Base-by-base conservation (phyloP, 805 yeast genomes). In the Myxozyma monticola region DNA sequence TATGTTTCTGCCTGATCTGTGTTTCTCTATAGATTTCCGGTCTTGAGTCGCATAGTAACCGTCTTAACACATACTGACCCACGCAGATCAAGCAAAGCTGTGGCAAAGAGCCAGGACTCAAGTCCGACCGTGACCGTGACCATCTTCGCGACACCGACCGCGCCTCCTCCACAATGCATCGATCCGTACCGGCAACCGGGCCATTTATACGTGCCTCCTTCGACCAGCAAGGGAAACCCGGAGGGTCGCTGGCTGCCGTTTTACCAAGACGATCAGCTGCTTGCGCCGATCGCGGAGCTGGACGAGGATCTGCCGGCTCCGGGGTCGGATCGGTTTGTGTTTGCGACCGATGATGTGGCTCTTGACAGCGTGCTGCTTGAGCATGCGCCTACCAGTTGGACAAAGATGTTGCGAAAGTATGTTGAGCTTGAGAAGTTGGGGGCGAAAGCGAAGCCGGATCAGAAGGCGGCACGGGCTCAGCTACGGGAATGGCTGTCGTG, bases 301-400 rank as follows among this genome's bases (percentile, higher is more conserved):
- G 48, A 30, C 20, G 33, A 33, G 7, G 18, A 33, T n/a, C 15
- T n/a, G 8, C 7, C 15, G 7, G 29, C 6, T 7, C 9, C 29
- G 29, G 9, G 9, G 10, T 6, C 6, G 9, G 10, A 7, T 6
- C 6, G 10, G 10, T 33, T 33, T 17, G 14, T 8, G 20, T 14
- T 14, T 6, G 18, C 14, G n/a, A 7, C 36, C 20, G 37, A 24
- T 20, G 34, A n/a, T 28, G 24, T 14, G 10, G 10, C 24, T 18
- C 21, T 37, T 17, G 34, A 40, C 33, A 14, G 18, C 34, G 25
- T 14, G 18, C 14, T 46, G 18, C 29, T 40, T 12, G 18, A 31
- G 26, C 29, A 41, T 7, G 31, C 45, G n/a, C 45, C 46, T n/a
- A 33, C 22, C 40, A 22, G 22, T 25, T 46, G 50, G 50, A 31